A percentile compares a stretch with the other conserved stretches of the same genome.
Evolutionary conservation across 2,329 filamentous ascomycete species (phyloP).

Genomic region (Talaromyces sp.): DNA sequence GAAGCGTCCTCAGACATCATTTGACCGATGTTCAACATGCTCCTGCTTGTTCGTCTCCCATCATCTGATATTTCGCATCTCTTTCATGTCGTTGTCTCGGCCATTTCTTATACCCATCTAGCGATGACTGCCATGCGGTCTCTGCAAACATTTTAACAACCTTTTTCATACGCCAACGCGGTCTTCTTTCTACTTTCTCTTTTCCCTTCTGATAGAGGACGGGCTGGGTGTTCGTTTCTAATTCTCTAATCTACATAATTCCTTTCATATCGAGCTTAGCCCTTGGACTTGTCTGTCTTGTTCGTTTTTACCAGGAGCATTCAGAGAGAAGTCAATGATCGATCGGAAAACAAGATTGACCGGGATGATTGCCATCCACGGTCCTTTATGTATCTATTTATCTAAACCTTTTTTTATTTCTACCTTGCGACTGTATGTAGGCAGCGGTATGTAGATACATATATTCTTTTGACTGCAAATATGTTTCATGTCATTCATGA

Average conservation of each 20-base stretch:
- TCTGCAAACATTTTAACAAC: conserved; percentile 10
- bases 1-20: not conserved
- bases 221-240: conserved; percentile 16
- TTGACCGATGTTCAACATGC: not conserved
- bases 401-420: not conserved
- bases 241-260: conserved; percentile 18
- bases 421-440: not conserved
- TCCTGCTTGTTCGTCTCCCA: not conserved
- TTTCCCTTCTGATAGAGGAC: not conserved
- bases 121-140: conserved; percentile 15
- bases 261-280: conserved; percentile 15
- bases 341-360: not conserved
- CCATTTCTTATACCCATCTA: conserved; percentile 19
- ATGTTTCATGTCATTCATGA: not conserved
- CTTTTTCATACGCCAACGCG: conserved; percentile 10
- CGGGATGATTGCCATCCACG: not conserved
- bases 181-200: not conserved
- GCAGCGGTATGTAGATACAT: not conserved
- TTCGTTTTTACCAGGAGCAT: not conserved
- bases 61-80: not conserved
- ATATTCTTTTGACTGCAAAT: conserved; percentile 4
- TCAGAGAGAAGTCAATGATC: not conserved
- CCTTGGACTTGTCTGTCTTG: not conserved
- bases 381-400: conserved; percentile 9
- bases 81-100: not conserved